Evolutionary conservation across 768 basidiomycete genomes (phyloP).

Genomic region (Coprinellus micaceus): DNA sequence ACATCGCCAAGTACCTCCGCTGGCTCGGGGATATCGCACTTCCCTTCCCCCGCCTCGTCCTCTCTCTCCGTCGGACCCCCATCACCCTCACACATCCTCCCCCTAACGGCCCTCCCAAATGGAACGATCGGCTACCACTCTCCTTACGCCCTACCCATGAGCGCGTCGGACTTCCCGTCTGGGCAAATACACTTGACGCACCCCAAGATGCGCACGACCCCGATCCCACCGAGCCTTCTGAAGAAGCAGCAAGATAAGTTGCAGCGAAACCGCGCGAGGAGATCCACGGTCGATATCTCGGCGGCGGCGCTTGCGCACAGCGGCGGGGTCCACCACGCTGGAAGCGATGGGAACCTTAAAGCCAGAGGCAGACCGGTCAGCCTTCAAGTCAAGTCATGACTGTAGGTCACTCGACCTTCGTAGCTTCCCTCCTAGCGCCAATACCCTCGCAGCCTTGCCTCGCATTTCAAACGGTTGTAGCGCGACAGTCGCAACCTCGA

Average conservation of each 20-base stretch:
- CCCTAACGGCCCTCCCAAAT: neutral
- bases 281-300: neutral
- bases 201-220: constrained; percentile 22
- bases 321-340: neutral
- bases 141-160: neutral
- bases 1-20: constrained; percentile 6
- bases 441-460: no score
- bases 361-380: no score
- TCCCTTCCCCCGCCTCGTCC: constrained; percentile 9
- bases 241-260: constrained; percentile 16
- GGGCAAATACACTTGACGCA: constrained; percentile 13
- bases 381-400: no score
- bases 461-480: no score
- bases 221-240: constrained; percentile 25
- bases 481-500: no score
- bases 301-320: neutral
- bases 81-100: neutral
- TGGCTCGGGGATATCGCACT: neutral
- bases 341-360: neutral
- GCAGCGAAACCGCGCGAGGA: neutral
- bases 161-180: neutral
- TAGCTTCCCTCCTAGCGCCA: no score
- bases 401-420: no score
- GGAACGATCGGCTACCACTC: neutral
- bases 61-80: constrained; percentile 14